These are phyloP conservation scores for Linnemannia schmuckeri DNA, from an alignment of 192 early-diverging fungal species.

Conservation along the genomic window DNA sequence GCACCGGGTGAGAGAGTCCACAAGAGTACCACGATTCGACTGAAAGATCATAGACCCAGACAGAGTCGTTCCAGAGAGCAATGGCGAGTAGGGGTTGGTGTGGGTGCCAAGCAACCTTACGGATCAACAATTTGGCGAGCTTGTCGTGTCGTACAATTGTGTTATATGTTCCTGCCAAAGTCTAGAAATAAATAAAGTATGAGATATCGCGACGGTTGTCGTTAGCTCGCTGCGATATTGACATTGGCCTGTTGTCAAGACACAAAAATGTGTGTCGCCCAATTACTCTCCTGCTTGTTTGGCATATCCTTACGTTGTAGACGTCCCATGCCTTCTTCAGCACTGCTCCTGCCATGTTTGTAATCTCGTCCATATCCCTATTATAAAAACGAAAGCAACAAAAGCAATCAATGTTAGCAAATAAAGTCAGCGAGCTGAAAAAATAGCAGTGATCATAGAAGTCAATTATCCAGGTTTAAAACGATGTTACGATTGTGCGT, in stretches of 20 bases:
- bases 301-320: slow-evolving; percentile 22
- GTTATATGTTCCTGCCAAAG: slow-evolving; percentile 25
- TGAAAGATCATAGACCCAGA: slow-evolving; percentile 79
- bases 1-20: slow-evolving; percentile 33
- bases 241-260: not conserved
- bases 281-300: not conserved
- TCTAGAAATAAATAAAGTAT: not conserved
- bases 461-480: too few relatives aligned
- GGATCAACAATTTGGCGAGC: slow-evolving; percentile 58
- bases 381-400: not conserved
- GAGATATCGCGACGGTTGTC: not conserved
- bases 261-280: too few relatives aligned
- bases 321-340: slow-evolving; percentile 39
- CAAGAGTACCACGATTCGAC: slow-evolving; percentile 63
- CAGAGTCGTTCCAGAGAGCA: slow-evolving; percentile 72
- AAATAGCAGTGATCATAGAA: too few relatives aligned
- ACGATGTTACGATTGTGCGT: not conserved
- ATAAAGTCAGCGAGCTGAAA: not conserved
- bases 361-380: slow-evolving; percentile 40
- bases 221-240: not conserved
- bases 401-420: not conserved
- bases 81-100: slow-evolving; percentile 77
- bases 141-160: slow-evolving; percentile 40
- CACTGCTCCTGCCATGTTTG: slow-evolving; percentile 10
- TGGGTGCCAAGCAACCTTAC: slow-evolving; percentile 82